Percentiles rank a stretch among this genome's conserved stretches.
Conservation (phyloP, 1,139 yeast species). For the Kodamaea fungicola region DNA sequence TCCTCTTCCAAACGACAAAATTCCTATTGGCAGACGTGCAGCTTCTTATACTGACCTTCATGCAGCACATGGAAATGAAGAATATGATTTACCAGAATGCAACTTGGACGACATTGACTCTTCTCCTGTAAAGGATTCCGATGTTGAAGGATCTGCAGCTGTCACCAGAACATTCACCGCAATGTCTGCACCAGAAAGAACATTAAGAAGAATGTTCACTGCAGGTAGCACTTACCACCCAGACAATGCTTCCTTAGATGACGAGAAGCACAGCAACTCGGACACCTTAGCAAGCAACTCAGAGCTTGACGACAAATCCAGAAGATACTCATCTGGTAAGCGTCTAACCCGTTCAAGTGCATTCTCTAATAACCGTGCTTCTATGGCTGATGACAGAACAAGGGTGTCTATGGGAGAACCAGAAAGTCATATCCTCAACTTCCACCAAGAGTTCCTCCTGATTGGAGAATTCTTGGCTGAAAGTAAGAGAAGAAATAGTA, state of each 20-base stretch:
- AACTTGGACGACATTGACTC: conserved; percentile 8
- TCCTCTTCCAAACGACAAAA: conserved; percentile 4
- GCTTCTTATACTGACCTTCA: too few species aligned
- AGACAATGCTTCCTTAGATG: conserved; percentile 4
- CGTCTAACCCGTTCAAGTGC: conserved; percentile 10
- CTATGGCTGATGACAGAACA: conserved; percentile 4
- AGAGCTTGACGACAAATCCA: conserved; percentile 6
- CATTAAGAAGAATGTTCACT: not conserved
- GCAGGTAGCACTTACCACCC: not conserved
- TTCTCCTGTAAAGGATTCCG: conserved; percentile 1
- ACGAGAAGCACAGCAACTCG: conserved; percentile 9
- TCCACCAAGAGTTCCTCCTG: conserved; percentile 15
- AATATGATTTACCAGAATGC: conserved; percentile 14
- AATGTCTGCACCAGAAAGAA: not conserved
- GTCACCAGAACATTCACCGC: conserved; percentile 1
- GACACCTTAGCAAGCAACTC: conserved; percentile 10
- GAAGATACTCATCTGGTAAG: conserved; percentile 3
- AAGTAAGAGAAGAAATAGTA: conserved; percentile 11
- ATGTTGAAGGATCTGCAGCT: not conserved
- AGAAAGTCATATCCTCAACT: conserved; percentile 13
- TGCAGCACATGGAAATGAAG: conserved; percentile 3
- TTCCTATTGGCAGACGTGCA: not conserved
- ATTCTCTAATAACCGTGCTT: conserved; percentile 4
- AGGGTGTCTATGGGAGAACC: conserved; percentile 9
- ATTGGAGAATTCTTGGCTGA: conserved; percentile 14